Base-by-base conservation (phyloP, 257 asterid genomes). In the Orobanche coerulescens region DNA sequence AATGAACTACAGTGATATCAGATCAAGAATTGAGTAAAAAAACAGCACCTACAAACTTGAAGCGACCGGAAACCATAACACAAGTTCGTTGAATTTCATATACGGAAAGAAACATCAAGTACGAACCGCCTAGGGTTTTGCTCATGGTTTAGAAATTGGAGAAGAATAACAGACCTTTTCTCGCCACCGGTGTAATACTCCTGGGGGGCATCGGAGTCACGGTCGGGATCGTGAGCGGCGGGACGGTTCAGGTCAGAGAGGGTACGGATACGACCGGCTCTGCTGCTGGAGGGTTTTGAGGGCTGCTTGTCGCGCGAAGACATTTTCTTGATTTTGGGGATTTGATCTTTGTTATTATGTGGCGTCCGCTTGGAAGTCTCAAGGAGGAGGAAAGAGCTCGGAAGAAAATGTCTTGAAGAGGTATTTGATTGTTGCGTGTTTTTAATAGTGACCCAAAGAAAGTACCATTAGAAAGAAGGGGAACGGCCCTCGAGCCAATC, bases 181-280 rank as follows among this genome's bases (percentile, higher is more conserved):
- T 93, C 97, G 16, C 99, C 99, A 23, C 99, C 99, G 61, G 99
- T 84, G 71, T 83, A 90, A 69, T 84, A 87, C 75, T 90, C 97
- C 74, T 84, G 91, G 39, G 99, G 99, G 0, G 59, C 87, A 68
- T 84, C 99, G 44, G 90, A 77, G 56, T 71, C 81, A 12, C 81
- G 71, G 36, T 71, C 77, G 74, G 77, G 69, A 56, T 86, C 95
- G 30, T 71, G 76, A 34, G 73, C 83, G 15, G 97, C 63, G 0
- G 97, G 91, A 2, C 97, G 87, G 62, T 93, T 93, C 62, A 93
- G 81, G 74, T 93, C 99, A 69, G 97, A 89, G 6, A 93, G 95
- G 1, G 97, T 89, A 4, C 97, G 91, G 81, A 93, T 93, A 0
- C 94, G 81, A 40, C 90, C 94, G 71, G 82, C 15, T 6, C 87